Evolutionary conservation across 1,139 yeast species (phyloP), one percentile per base, ranked within the genome.

Genomic region (Meyerozyma elateridarum): DNA sequence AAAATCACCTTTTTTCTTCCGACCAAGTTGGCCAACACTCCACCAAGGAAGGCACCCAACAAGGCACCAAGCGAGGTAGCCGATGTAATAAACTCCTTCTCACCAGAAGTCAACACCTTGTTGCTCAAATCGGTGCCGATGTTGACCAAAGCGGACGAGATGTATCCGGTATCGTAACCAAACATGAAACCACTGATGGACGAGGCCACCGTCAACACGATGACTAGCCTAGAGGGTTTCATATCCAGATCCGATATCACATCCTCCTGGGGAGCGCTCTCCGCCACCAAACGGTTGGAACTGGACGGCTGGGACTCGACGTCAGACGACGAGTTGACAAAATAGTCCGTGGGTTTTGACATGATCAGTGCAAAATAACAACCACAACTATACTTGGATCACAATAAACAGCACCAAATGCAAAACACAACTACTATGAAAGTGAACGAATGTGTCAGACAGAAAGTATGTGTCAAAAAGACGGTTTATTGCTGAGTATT

Each of bases 91-190:
- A 85, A 66, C 58, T 89, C 95, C 58, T 85, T 84, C 44, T 88
- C 80, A 31, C 94, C 91, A 35, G 75, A 73, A 0, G 89, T 68
- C 33, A 85, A 59, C 22, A 44, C 37, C 33, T 46, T 46, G 34
- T 61, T 56, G 32, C 67, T 66, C 41, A 89, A 71, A 51, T 85
- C 95, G 5, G 78, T 73, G 5, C 91, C 88, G 30, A 89, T 76
- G 27, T 87, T 78, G 12, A 88, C 95, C 49, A 89, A 67, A 0
- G 96, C 96, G 11, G 94, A 80, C 1, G 96, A 88, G 29, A 89
- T 87, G 58, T 89, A 89, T 39, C 96, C 97, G 0, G 97, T 89
- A 56, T 89, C 97, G 52, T 89, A 89, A 42, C 97, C 97, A 59
- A 88, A 89, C 87, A 89, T 79, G 57, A 88, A 88, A 4, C 97